A percentile compares a stretch with the other conserved stretches of the same genome.
phyloP scores from a whole-genome alignment of 371 early-diverging fungal genomes.

The Mucor piriformis region DNA sequence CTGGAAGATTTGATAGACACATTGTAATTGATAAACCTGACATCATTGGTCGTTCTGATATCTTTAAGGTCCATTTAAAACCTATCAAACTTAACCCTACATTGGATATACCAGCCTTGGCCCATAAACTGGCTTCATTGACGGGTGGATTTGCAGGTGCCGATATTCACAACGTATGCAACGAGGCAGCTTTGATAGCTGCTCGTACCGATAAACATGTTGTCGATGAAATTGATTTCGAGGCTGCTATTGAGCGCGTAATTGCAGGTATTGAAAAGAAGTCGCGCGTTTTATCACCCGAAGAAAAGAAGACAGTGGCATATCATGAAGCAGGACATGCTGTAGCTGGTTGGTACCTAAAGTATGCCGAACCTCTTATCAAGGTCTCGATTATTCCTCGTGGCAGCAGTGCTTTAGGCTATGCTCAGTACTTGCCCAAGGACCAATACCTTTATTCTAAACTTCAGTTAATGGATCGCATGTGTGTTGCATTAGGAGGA shows the following conservation, averaged over 20 bases:
- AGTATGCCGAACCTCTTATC: constrained; percentile 93
- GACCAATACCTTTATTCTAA: constrained; percentile 95
- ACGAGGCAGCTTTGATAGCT: constrained; percentile 94
- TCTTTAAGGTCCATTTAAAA: constrained; percentile 98
- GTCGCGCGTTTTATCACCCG: constrained; percentile 93
- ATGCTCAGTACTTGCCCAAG: constrained; percentile 98
- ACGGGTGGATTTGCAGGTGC: constrained; percentile 97
- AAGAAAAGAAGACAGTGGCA: constrained; percentile 99
- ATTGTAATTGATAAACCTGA: constrained; percentile 99
- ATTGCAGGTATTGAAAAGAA: constrained; percentile 98
- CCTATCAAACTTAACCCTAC: constrained; percentile 81
- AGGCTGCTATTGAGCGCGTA: constrained; percentile 97
- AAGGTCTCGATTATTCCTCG: constrained; percentile 99
- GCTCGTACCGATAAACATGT: constrained; percentile 80
- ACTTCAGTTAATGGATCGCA: constrained; percentile 93
- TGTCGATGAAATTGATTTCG: constrained; percentile 92
- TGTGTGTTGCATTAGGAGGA: constrained; percentile 98
- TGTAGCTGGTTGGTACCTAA: constrained; percentile 97
- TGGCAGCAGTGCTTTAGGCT: constrained; percentile 93
- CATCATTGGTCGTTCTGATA: constrained; percentile 96
- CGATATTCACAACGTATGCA: constrained; percentile 96
- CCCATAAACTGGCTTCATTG: constrained; percentile 74
- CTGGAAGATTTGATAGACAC: constrained; percentile 99
- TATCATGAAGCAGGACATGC: constrained; percentile 99
- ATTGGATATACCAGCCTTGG: constrained; percentile 65